These are phyloP conservation scores for Arachnomyces sp. DNA, from an alignment of 2,329 filamentous ascomycete species.

Conservation along the genomic window DNA sequence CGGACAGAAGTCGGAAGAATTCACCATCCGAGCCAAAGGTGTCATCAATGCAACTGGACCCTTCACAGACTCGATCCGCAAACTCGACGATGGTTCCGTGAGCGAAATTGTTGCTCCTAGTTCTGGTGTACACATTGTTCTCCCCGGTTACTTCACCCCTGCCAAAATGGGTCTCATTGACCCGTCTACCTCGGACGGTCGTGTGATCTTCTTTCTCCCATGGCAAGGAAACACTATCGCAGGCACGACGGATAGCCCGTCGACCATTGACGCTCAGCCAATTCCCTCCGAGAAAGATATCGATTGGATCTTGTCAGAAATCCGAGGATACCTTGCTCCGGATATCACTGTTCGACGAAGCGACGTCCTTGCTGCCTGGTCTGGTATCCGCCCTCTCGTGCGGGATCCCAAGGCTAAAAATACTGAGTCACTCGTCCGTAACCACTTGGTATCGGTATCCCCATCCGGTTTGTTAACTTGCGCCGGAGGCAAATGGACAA, in stretches of 20 bases:
- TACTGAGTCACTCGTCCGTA: slow-evolving; percentile 79
- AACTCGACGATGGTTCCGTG: slow-evolving; percentile 67
- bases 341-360: slow-evolving; percentile 78
- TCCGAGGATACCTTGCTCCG: slow-evolving; percentile 71
- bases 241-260: slow-evolving; percentile 76
- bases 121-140: slow-evolving; percentile 77
- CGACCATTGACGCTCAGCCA: slow-evolving; percentile 64
- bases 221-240: slow-evolving; percentile 93
- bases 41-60: slow-evolving; percentile 85
- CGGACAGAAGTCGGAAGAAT: slow-evolving; percentile 54
- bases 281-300: slow-evolving; percentile 77
- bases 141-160: slow-evolving; percentile 80
- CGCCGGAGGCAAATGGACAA: slow-evolving; percentile 87
- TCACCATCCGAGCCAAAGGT: slow-evolving; percentile 68
- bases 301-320: slow-evolving; percentile 78
- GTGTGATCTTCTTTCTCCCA: slow-evolving; percentile 87
- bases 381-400: slow-evolving; percentile 77
- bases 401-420: slow-evolving; percentile 79
- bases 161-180: slow-evolving; percentile 83
- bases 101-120: slow-evolving; percentile 78
- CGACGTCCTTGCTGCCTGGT: slow-evolving; percentile 86
- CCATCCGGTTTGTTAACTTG: slow-evolving; percentile 73
- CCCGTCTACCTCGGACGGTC: slow-evolving; percentile 75
- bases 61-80: slow-evolving; percentile 77
- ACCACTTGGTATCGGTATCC: slow-evolving; percentile 76